These are phyloP conservation scores for Rutstroemia sp. DNA, from an alignment of 2,329 filamentous ascomycete genomes.

Conservation along the genomic window DNA sequence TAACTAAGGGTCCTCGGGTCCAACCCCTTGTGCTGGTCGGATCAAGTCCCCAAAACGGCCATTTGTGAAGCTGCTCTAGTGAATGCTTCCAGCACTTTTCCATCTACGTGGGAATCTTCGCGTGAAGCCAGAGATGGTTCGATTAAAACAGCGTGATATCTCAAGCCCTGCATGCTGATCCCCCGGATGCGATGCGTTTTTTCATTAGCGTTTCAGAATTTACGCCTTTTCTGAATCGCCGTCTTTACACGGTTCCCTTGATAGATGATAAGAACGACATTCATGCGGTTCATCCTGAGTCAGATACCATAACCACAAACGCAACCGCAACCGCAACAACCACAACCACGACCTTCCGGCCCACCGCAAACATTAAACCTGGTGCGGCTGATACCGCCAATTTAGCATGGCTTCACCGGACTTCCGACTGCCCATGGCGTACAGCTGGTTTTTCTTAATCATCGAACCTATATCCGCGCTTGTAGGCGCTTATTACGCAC, in stretches of 20 bases:
- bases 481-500: constrained; percentile 45
- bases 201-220: background rate
- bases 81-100: no score
- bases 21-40: no score
- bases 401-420: constrained; percentile 23
- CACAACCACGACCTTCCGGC: no score
- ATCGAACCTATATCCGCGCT: constrained; percentile 55
- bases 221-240: background rate
- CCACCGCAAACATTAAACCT: background rate
- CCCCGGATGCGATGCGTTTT: background rate
- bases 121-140: no score
- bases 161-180: background rate
- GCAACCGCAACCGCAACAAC: no score
- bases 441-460: constrained; percentile 68
- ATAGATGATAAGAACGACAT: background rate
- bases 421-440: constrained; percentile 49
- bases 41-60: no score
- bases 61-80: no score
- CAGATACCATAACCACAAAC: background rate
- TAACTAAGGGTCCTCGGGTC: no score
- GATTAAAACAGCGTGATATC: no score
- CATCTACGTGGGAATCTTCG: no score
- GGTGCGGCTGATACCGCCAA: background rate
- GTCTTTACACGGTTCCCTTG: background rate
- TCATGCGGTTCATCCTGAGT: background rate